Evolutionary conservation across 2,329 filamentous ascomycete species (phyloP).

Genomic region (Ceratocystis cubensis): DNA sequence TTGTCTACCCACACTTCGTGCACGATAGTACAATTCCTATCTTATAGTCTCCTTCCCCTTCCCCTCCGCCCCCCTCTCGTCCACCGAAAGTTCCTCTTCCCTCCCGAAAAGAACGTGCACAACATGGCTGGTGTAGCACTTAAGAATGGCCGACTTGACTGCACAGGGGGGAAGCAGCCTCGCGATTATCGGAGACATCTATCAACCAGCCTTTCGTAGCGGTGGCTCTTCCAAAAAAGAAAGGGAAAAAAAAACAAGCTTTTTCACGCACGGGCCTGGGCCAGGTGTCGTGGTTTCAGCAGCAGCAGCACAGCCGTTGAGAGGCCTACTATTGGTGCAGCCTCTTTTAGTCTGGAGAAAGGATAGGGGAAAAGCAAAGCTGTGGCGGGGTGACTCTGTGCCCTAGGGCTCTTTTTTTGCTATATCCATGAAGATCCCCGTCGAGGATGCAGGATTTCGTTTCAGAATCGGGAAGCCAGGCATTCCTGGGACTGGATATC

Average conservation of each 20-base stretch:
- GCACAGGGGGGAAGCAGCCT: background rate
- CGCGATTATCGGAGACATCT: background rate
- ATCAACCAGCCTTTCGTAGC: slow-evolving; percentile 1
- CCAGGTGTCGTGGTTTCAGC: slow-evolving; percentile 5
- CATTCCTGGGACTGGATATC: background rate
- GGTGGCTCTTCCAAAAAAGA: background rate
- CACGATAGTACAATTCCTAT: background rate
- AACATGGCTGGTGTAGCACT: background rate
- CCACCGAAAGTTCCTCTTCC: background rate
- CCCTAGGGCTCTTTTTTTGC: background rate
- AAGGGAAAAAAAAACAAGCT: background rate
- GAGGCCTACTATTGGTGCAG: background rate
- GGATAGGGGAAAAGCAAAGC: background rate
- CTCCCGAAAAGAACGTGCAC: background rate
- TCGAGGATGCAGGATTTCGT: background rate
- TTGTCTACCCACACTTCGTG: background rate
- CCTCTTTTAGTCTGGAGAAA: background rate
- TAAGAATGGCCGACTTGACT: background rate
- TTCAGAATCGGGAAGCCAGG: slow-evolving; percentile 1
- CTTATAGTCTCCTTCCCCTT: background rate
- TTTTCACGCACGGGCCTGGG: background rate
- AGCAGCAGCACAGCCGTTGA: background rate
- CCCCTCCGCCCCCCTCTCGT: background rate
- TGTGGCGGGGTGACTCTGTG: background rate
- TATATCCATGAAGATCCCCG: background rate